Conservation (phyloP, 192 early-diverging fungal genomes). For the Backusella macrospora region DNA sequence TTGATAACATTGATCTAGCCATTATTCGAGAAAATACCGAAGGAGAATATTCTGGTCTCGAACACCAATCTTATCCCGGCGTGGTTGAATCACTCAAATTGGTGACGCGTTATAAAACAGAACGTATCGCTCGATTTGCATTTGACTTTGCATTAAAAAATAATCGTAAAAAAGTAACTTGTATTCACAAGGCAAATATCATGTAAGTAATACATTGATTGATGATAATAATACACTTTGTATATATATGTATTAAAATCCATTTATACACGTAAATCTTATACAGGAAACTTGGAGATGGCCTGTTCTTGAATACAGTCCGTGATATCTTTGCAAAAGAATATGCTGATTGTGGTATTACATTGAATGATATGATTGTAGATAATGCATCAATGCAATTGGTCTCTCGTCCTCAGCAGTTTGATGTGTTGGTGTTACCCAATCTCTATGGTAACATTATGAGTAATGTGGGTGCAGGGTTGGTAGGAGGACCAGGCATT, state of each 20-base stretch:
- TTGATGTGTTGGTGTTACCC: conserved; percentile 98
- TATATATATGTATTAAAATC: not conserved
- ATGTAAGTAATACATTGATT: conserved; percentile 60
- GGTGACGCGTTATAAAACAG: conserved; percentile 93
- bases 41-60: conserved; percentile 98
- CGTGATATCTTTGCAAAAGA: conserved; percentile 86
- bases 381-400: conserved; percentile 99
- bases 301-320: conserved; percentile 94
- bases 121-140: conserved; percentile 97
- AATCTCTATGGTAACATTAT: conserved; percentile 99
- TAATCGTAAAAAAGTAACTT: conserved; percentile 96
- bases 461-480: conserved; percentile 94
- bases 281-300: conserved; percentile 91
- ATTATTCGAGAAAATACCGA: conserved; percentile 99
- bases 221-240: not conserved
- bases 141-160: conserved; percentile 99
- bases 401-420: conserved; percentile 94
- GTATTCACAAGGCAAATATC: conserved; percentile 99
- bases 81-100: conserved; percentile 99
- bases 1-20: conserved; percentile 93
- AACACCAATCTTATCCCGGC: conserved; percentile 96
- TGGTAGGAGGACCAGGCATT: conserved; percentile 96
- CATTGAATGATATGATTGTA: conserved; percentile 99
- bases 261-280: not conserved
- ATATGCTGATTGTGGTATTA: conserved; percentile 84